Evolutionary conservation across 2,329 filamentous ascomycete genomes (phyloP).

Genomic region (Trichoderma sp.): DNA sequence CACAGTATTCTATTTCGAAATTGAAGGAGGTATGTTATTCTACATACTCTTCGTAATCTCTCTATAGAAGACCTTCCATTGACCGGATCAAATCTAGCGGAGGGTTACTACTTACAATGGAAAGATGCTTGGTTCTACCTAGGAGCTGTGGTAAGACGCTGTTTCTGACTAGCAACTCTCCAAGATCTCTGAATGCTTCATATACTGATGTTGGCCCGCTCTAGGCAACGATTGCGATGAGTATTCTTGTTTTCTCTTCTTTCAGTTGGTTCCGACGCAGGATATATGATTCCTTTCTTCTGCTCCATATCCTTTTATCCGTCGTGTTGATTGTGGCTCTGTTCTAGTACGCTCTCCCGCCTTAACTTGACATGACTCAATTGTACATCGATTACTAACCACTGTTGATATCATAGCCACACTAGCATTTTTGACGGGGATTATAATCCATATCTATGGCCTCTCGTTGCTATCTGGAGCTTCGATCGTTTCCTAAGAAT

Average conservation of each 20-base stretch:
- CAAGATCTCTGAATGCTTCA: neutral
- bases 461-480: conserved; percentile 46
- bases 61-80: neutral
- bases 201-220: neutral
- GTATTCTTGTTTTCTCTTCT: conserved; percentile 16
- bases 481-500: conserved; percentile 46
- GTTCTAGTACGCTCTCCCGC: conserved; percentile 38
- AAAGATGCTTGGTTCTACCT: neutral
- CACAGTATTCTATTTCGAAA: conserved; percentile 23
- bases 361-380: conserved; percentile 27
- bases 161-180: neutral
- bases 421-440: conserved; percentile 25
- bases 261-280: conserved; percentile 18
- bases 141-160: conserved; percentile 17
- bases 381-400: neutral
- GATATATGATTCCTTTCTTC: conserved; percentile 48
- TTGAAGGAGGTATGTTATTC: neutral
- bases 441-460: conserved; percentile 35
- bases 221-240: conserved; percentile 18
- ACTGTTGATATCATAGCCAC: neutral
- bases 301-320: conserved; percentile 46
- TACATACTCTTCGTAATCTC: neutral
- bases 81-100: neutral
- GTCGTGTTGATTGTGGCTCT: conserved; percentile 47
- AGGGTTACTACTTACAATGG: neutral